Base-by-base conservation (phyloP, 106 monocot genomes). In the Platanthera guangdongensis region DNA sequence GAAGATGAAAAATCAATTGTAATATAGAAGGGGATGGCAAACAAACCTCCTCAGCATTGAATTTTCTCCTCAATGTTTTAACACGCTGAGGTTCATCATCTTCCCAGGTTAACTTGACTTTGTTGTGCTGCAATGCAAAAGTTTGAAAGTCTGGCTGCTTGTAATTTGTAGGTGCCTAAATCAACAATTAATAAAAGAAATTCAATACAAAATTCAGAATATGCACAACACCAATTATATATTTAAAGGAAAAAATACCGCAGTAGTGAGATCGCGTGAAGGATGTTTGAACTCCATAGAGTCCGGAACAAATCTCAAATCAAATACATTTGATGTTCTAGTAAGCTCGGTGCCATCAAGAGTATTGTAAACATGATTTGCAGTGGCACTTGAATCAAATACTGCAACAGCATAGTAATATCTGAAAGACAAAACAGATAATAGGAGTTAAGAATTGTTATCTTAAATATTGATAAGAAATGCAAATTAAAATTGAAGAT, bases 401-500 rank as follows among this genome's bases (percentile, higher is more conserved):
- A 89, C 84, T 15, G 89, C 88, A 70, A 97, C 96, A 60, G 90
- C 96, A 86, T 84, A 86, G 74, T 89, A 97, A 81, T 97, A 97
- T 81, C 96, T 96, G 79, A 10, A 83, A 69, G 57, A 72, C 47
- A 46, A 49, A 3, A 67, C 1, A 51, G 53, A 53, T 30, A 11
- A 65, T 32, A 65, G 11, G 0, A 11, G 12, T 9, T 65, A 30
- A 65, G 30, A 65, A 62, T 62, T 62, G 22, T 62, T 8, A 65
- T 10, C 32, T 65, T 28, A 30, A 65, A 9, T 59, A 8, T 53
- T 53, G 52, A 53, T 13, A 53, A 10, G 52, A 53, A 53, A 53
- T 10, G 52, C 52, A 53, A 53, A 53, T 53, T 53, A 39, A 39
- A 39, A 39, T 39, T 39, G 39, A 39, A 39, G 39, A 39, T 39